A percentile compares a stretch with the other conserved stretches of the same genome.
Evolutionary conservation across 306 rosid species (phyloP).

Genomic region (Fagus sylvatica): DNA sequence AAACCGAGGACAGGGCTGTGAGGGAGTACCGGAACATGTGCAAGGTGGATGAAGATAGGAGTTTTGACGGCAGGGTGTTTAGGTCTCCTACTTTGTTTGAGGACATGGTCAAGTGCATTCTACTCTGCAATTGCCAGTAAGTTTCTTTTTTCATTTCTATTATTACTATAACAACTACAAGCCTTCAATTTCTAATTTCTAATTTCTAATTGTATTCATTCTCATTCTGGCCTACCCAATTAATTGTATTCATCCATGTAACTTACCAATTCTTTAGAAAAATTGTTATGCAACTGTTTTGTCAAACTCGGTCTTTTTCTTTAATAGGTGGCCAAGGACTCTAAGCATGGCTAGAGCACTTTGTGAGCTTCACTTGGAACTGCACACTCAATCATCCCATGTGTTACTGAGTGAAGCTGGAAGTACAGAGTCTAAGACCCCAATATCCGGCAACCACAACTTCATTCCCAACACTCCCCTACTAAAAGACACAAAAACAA

Average conservation of each 20-base stretch:
- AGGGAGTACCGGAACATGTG: slow-evolving; percentile 26
- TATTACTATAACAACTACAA: too few species aligned
- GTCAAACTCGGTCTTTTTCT: too few species aligned
- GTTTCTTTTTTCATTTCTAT: too few species aligned
- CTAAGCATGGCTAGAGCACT: slow-evolving; percentile 57
- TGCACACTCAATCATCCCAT: slow-evolving; percentile 16
- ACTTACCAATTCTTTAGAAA: too few species aligned
- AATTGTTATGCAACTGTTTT: too few species aligned
- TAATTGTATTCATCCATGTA: too few species aligned
- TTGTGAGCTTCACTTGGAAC: slow-evolving; percentile 54
- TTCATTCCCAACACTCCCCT: slow-evolving; percentile 45
- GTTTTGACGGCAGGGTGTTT: slow-evolving; percentile 41
- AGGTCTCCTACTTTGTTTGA: slow-evolving; percentile 56
- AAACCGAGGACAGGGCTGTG: slow-evolving; percentile 33
- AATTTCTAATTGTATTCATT: too few species aligned
- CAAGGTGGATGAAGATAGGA: neutral
- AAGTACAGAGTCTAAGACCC: neutral
- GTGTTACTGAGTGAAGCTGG: too few species aligned
- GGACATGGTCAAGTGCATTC: slow-evolving; percentile 62
- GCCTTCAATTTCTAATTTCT: too few species aligned
- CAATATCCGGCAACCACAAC: slow-evolving; percentile 13
- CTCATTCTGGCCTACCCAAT: too few species aligned
- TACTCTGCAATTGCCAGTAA: slow-evolving; percentile 57
- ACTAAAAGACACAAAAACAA: slow-evolving; percentile 28
- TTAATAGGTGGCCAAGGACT: slow-evolving; percentile 55